Evolutionary conservation across 345 rosid species (phyloP).

Genomic region (Barbarea vulgaris): DNA sequence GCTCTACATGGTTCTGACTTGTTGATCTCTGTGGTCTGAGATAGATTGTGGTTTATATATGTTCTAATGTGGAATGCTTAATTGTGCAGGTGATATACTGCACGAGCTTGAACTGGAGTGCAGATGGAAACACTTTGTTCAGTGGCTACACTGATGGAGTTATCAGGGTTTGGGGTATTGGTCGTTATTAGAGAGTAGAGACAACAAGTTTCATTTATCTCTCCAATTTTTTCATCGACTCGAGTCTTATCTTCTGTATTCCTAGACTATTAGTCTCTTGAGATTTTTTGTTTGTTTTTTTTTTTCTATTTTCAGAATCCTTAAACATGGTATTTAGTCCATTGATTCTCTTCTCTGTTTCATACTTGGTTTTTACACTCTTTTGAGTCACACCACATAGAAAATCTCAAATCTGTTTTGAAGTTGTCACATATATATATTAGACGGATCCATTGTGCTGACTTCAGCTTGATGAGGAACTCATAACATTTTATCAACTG

Average conservation of each 20-base stretch:
- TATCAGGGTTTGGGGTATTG: slow-evolving; percentile 39
- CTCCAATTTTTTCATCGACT: slow-evolving; percentile 2
- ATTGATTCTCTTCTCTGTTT: slow-evolving; percentile 5
- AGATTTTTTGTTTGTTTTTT: neutral
- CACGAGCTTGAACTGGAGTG: slow-evolving; percentile 42
- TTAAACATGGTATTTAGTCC: slow-evolving; percentile 11
- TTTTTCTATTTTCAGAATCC: slow-evolving; percentile 12
- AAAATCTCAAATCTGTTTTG: neutral
- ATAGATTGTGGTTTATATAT: neutral
- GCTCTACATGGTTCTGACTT: neutral
- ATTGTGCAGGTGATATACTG: slow-evolving; percentile 40
- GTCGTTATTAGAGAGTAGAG: slow-evolving; percentile 30
- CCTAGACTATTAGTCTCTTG: slow-evolving; percentile 4
- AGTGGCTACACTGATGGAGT: slow-evolving; percentile 41
- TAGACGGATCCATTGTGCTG: no score
- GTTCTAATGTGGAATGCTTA: neutral
- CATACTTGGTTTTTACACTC: neutral
- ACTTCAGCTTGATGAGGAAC: neutral
- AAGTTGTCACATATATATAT: neutral
- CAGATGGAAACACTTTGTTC: slow-evolving; percentile 42
- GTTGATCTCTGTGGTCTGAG: slow-evolving; percentile 1
- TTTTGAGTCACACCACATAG: neutral
- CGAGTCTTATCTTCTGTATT: slow-evolving; percentile 8
- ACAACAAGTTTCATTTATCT: neutral
- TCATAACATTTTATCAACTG: neutral